Percentiles rank a stretch among this genome's conserved stretches.
Evolutionary conservation across 192 early-diverging fungal genomes (phyloP).

Genomic region (Obelidium mucronatum): DNA sequence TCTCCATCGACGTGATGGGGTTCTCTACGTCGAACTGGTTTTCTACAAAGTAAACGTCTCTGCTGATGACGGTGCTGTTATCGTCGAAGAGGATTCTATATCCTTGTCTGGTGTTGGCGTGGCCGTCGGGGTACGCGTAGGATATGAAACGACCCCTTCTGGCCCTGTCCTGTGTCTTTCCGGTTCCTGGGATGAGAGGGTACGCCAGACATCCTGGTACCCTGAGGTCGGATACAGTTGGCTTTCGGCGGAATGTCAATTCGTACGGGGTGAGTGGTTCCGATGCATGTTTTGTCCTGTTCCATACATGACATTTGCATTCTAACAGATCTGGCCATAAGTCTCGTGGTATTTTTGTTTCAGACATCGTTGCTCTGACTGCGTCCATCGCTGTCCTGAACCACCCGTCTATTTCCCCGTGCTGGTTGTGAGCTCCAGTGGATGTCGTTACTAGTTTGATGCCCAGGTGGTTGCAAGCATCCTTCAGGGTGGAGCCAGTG

Average conservation of each 20-base stretch:
- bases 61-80: conserved; percentile 4
- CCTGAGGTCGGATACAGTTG: too few species aligned
- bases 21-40: conserved; percentile 3
- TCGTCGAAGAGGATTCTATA: neutral
- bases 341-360: neutral
- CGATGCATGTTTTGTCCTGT: neutral
- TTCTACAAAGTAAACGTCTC: conserved; percentile 9
- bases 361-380: neutral
- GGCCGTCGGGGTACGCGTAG: conserved; percentile 3
- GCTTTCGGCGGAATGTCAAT: neutral
- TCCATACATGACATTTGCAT: too few species aligned
- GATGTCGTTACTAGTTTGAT: neutral
- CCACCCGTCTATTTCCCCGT: conserved; percentile 29
- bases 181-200: neutral
- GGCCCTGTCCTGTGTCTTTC: neutral
- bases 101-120: neutral
- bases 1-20: neutral
- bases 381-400: conserved; percentile 16
- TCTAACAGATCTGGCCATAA: conserved; percentile 5
- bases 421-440: conserved; percentile 19
- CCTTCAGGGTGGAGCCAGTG: too few species aligned
- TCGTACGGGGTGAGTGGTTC: conserved; percentile 14
- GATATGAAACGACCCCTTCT: conserved; percentile 19
- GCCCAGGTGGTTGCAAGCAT: neutral
- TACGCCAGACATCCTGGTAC: conserved; percentile 17